Evolutionary conservation across 129 eudicot genomes (phyloP).

Genomic region (Tagetes erecta): DNA sequence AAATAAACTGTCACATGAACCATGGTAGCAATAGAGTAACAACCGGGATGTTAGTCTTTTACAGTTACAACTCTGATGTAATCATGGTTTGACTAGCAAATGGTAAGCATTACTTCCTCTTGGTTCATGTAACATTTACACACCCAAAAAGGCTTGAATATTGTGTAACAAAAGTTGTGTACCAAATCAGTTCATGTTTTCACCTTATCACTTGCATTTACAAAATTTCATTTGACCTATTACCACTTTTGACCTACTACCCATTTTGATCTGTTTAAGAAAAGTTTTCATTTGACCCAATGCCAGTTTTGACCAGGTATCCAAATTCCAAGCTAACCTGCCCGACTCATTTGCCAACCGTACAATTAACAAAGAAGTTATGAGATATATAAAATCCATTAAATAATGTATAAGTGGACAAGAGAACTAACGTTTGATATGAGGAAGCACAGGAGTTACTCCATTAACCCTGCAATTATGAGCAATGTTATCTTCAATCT

Average conservation of each 20-base stretch:
- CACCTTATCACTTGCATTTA: background rate
- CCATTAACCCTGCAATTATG: conserved; percentile 83
- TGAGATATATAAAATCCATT: background rate
- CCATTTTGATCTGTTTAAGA: background rate
- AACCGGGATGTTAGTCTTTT: background rate
- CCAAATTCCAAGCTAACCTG: background rate
- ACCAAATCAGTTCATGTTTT: background rate
- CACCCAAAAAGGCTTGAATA: background rate
- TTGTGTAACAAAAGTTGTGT: background rate
- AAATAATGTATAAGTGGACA: background rate
- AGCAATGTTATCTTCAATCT: conserved; percentile 91
- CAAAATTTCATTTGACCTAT: background rate
- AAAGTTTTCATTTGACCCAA: background rate
- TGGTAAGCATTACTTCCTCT: background rate
- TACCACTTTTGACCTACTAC: background rate
- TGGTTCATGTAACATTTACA: conserved; percentile 6
- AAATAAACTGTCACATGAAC: background rate
- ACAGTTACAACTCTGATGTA: background rate
- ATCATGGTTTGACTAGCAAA: background rate
- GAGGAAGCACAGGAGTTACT: conserved; percentile 77
- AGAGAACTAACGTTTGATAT: conserved; percentile 67
- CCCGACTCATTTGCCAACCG: conserved; percentile 2
- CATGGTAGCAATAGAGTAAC: background rate
- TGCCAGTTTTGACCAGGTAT: background rate
- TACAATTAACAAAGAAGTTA: conserved; percentile 1